Evolutionary conservation across 2,329 filamentous ascomycete genomes (phyloP).

Genomic region (Cercospora nicotianae): DNA sequence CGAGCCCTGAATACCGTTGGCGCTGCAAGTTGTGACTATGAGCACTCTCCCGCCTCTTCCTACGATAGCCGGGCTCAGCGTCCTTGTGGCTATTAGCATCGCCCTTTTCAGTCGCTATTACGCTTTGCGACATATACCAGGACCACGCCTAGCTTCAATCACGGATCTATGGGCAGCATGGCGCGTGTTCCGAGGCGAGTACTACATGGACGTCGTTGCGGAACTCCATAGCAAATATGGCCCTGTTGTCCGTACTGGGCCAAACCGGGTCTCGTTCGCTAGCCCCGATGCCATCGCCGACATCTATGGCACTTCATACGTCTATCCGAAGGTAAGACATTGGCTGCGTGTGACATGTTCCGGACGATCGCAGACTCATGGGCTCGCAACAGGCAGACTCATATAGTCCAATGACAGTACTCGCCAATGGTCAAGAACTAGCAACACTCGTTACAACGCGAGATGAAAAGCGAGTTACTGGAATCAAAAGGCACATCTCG

Average conservation of each 20-base stretch:
- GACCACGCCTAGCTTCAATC: constrained; percentile 16
- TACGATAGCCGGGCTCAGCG: not conserved
- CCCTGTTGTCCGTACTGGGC: constrained; percentile 34
- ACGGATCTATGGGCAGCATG: constrained; percentile 18
- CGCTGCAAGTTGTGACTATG: not conserved
- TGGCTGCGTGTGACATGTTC: not conserved
- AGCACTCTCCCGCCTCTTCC: not conserved
- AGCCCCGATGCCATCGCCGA: constrained; percentile 13
- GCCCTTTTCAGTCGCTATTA: not conserved
- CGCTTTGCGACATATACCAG: constrained; percentile 13
- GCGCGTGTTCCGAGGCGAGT: constrained; percentile 17
- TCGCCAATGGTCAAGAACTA: constrained; percentile 18
- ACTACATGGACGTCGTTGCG: constrained; percentile 31
- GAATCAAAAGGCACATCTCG: constrained; percentile 18
- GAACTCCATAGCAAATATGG: constrained; percentile 31
- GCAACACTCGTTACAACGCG: constrained; percentile 12
- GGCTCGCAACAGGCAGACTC: constrained; percentile 6
- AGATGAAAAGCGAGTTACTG: constrained; percentile 19
- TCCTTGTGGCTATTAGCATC: not conserved
- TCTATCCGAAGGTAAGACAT: not conserved
- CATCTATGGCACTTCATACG: constrained; percentile 17
- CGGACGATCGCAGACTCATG: too few species aligned
- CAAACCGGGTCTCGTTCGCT: constrained; percentile 30
- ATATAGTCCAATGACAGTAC: constrained; percentile 16
- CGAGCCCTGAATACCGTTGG: not conserved